Percentiles rank a stretch among this genome's conserved stretches.
phyloP scores from a whole-genome alignment of 768 basidiomycete species.

The Exidia glandulosa region DNA sequence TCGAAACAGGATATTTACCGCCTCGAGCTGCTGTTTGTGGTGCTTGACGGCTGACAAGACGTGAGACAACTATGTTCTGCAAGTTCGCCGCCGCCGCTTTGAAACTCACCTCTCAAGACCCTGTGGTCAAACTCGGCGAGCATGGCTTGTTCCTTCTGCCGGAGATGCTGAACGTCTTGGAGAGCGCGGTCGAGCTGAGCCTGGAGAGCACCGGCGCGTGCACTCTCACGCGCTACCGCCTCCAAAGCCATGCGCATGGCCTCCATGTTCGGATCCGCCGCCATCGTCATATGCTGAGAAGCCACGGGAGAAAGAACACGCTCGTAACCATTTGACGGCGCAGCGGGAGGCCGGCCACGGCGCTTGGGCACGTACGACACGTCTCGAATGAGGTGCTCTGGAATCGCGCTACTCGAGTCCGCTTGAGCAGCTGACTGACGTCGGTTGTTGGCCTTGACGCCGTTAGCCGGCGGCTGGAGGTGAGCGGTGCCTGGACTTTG shows the following conservation, averaged over 20 bases:
- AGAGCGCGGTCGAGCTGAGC: background rate
- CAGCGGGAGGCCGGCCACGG: background rate
- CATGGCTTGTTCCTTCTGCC: background rate
- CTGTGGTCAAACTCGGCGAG: background rate
- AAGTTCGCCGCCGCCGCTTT: too few species aligned
- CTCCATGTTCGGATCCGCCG: background rate
- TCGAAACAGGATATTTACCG: background rate
- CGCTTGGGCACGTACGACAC: background rate
- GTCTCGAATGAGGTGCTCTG: background rate
- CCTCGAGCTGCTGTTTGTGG: background rate
- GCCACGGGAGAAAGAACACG: background rate
- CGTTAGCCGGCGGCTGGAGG: background rate
- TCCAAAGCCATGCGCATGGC: background rate
- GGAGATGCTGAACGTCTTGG: background rate
- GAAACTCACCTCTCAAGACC: background rate
- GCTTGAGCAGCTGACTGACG: background rate
- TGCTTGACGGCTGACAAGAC: background rate
- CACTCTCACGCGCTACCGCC: background rate
- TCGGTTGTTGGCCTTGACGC: background rate
- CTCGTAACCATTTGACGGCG: background rate
- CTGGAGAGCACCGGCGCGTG: background rate
- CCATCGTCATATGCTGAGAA: background rate
- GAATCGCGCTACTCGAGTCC: background rate
- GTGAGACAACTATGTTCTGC: too few species aligned
- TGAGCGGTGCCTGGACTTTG: background rate